Conservation (phyloP, 257 asterid genomes). For the Nicotiana tomentosiformis region DNA sequence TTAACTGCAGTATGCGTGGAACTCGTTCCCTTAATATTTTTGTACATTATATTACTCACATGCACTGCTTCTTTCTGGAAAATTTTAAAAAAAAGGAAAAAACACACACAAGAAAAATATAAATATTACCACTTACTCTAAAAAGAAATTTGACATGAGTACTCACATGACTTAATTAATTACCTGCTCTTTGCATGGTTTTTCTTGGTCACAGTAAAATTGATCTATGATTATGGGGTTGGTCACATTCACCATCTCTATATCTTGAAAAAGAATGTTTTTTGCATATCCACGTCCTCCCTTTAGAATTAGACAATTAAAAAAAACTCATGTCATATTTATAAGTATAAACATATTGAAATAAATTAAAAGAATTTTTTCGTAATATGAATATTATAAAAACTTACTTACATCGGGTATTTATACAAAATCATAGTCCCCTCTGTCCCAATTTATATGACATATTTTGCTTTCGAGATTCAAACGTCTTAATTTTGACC, state of each 20-base stretch:
- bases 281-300: constrained; percentile 86
- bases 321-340: background rate
- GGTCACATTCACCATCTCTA: constrained; percentile 54
- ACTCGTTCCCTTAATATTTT: constrained; percentile 70
- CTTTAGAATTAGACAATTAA: constrained; percentile 23
- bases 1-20: constrained; percentile 51
- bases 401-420: no score
- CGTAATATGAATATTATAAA: background rate
- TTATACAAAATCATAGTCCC: no score
- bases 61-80: constrained; percentile 74
- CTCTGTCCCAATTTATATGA: no score
- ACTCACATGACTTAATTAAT: background rate
- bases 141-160: no score
- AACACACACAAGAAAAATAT: background rate
- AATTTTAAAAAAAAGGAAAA: background rate
- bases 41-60: constrained; percentile 56
- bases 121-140: background rate
- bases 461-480: no score
- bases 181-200: constrained; percentile 57
- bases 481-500: no score
- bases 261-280: constrained; percentile 56
- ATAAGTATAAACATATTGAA: background rate
- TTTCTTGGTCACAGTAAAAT: constrained; percentile 61
- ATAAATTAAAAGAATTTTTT: background rate
- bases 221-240: constrained; percentile 91